Conservation (phyloP, 345 rosid genomes). For the Salix exigua region DNA sequence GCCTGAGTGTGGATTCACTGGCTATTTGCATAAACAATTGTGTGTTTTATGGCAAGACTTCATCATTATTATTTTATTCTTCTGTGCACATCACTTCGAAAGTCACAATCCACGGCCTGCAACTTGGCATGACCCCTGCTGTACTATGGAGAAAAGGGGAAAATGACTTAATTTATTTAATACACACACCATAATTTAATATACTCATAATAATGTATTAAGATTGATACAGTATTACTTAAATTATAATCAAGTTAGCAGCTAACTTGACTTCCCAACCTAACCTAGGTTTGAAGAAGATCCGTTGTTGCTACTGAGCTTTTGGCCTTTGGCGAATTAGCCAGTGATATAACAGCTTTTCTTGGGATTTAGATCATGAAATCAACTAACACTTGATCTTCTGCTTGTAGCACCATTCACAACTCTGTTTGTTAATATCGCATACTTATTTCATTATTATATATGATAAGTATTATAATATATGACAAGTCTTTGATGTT, state of each 20-base stretch:
- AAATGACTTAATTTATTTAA: not conserved
- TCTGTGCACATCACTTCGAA: not conserved
- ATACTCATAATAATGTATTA: not conserved
- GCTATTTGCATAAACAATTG: not conserved
- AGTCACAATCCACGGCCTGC: not conserved
- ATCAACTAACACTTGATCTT: not conserved
- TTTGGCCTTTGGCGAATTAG: not conserved
- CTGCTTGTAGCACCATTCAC: not conserved
- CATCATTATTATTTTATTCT: not conserved
- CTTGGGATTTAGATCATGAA: not conserved
- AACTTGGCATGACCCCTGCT: not conserved
- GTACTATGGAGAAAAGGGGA: not conserved
- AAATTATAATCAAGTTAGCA: not conserved
- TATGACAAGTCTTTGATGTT: not conserved
- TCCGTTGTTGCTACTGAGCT: not conserved
- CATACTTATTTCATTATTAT: not conserved
- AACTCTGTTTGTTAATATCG: not conserved
- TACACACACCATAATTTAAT: not conserved
- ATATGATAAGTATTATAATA: not conserved
- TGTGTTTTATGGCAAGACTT: not conserved
- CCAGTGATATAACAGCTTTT: not conserved
- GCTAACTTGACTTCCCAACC: not conserved
- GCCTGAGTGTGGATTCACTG: not conserved
- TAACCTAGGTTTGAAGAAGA: not conserved
- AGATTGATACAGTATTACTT: not conserved